Conservation (phyloP, 257 asterid species). For the Rauvolfia tetraphylla region DNA sequence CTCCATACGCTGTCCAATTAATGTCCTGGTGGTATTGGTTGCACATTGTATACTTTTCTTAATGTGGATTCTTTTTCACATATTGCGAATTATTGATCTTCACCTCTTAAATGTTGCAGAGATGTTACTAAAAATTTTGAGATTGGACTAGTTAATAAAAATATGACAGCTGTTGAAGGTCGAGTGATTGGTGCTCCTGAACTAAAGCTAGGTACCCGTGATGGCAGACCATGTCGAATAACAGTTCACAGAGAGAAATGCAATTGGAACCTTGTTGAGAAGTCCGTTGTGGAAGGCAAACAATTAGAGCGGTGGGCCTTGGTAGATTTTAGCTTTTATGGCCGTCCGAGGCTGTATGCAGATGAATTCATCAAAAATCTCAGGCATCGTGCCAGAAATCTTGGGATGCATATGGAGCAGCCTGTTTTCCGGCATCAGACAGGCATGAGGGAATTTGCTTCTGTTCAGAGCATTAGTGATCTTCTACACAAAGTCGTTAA, state of each 20-base stretch:
- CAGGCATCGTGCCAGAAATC: conserved; percentile 29
- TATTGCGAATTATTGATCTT: neutral
- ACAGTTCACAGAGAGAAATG: conserved; percentile 48
- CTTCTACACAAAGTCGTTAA: conserved; percentile 31
- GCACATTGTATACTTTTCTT: no score
- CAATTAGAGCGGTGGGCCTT: conserved; percentile 58
- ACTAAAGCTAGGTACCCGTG: conserved; percentile 42
- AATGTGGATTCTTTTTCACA: neutral
- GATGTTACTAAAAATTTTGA: conserved; percentile 33
- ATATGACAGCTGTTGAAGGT: conserved; percentile 59
- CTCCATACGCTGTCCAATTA: no score
- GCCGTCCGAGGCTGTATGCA: neutral
- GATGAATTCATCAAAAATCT: conserved; percentile 24
- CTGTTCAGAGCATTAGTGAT: conserved; percentile 24
- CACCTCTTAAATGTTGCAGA: conserved; percentile 14
- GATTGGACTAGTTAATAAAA: conserved; percentile 24
- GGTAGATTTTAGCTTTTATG: conserved; percentile 39
- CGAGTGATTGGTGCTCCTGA: conserved; percentile 59
- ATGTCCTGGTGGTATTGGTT: no score
- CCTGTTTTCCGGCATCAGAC: conserved; percentile 24
- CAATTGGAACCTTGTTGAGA: conserved; percentile 59
- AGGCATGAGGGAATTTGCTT: conserved; percentile 37
- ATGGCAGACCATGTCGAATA: conserved; percentile 28
- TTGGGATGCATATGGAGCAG: conserved; percentile 43
- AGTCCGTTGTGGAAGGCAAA: conserved; percentile 41